These are phyloP conservation scores for Dryas integrifolia DNA, from an alignment of 331 rosid species.

Conservation along the genomic window DNA sequence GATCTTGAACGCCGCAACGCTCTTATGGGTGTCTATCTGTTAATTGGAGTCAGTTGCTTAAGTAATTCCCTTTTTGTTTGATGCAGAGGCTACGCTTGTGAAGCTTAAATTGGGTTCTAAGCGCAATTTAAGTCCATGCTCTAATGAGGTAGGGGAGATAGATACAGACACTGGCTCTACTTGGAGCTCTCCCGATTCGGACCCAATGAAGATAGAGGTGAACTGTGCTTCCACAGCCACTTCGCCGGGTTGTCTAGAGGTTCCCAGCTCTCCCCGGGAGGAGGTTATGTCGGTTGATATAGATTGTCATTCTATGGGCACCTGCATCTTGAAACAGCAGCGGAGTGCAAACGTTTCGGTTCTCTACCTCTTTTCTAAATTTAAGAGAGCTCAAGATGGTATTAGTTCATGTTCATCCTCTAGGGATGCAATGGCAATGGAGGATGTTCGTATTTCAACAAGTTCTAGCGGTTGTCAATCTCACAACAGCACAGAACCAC, in stretches of 20 bases:
- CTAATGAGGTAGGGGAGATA: slow-evolving; percentile 20
- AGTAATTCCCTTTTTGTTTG: slow-evolving; percentile 15
- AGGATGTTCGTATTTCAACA: slow-evolving; percentile 30
- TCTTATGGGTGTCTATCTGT: background rate
- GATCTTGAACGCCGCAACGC: too few species aligned
- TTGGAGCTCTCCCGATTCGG: slow-evolving; percentile 29
- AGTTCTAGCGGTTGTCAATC: slow-evolving; percentile 33
- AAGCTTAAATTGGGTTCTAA: slow-evolving; percentile 74
- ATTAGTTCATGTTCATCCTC: slow-evolving; percentile 21
- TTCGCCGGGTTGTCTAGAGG: slow-evolving; percentile 25
- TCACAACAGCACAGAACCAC: background rate
- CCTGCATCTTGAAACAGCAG: slow-evolving; percentile 16
- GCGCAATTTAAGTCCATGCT: slow-evolving; percentile 32
- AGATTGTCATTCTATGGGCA: slow-evolving; percentile 30
- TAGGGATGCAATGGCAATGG: slow-evolving; percentile 19
- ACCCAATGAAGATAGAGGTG: slow-evolving; percentile 31
- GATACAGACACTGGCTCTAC: slow-evolving; percentile 24
- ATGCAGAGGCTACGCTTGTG: slow-evolving; percentile 76
- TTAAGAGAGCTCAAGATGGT: slow-evolving; percentile 29
- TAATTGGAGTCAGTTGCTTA: background rate
- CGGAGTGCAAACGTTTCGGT: slow-evolving; percentile 39
- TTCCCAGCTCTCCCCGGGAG: slow-evolving; percentile 12
- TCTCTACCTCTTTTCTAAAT: slow-evolving; percentile 49
- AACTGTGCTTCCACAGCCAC: slow-evolving; percentile 20
- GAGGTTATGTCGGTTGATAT: slow-evolving; percentile 35